Conservation (phyloP, 768 basidiomycete genomes). For the Amanita subjunquillea region DNA sequence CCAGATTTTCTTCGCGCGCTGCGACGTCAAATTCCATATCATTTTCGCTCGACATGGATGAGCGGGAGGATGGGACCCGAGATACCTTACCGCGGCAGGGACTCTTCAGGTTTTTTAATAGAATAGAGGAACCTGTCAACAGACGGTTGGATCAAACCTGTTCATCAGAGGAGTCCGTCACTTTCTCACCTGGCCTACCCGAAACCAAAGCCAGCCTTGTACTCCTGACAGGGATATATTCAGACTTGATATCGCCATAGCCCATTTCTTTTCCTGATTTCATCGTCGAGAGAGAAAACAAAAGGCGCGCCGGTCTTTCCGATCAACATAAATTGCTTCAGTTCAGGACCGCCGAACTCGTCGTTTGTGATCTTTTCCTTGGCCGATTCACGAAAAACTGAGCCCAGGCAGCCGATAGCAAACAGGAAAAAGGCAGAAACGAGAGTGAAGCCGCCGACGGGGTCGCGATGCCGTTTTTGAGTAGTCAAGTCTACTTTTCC, state of each 20-base stretch:
- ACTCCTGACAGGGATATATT: slow-evolving; percentile 15
- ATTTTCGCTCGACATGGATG: slow-evolving; percentile 20
- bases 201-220: slow-evolving; percentile 56
- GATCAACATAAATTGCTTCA: slow-evolving; percentile 1
- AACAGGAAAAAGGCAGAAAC: slow-evolving; percentile 84
- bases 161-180: slow-evolving; percentile 27
- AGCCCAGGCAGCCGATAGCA: slow-evolving; percentile 70
- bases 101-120: slow-evolving; percentile 41
- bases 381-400: slow-evolving; percentile 64
- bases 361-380: slow-evolving; percentile 39
- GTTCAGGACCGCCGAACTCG: neutral
- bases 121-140: slow-evolving; percentile 38
- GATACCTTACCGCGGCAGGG: slow-evolving; percentile 34
- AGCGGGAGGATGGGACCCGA: slow-evolving; percentile 19
- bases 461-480: slow-evolving; percentile 42
- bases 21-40: too few species aligned
- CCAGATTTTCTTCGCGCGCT: too few species aligned
- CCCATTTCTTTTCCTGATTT: slow-evolving; percentile 4
- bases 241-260: slow-evolving; percentile 10
- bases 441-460: slow-evolving; percentile 75
- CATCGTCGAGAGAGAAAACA: neutral
- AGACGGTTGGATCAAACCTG: neutral
- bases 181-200: slow-evolving; percentile 78
- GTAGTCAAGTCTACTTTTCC: neutral
- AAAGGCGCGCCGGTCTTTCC: slow-evolving; percentile 4